Base-by-base conservation (phyloP, 2,329 filamentous ascomycete genomes). In the Tolypocladium tropicale region DNA sequence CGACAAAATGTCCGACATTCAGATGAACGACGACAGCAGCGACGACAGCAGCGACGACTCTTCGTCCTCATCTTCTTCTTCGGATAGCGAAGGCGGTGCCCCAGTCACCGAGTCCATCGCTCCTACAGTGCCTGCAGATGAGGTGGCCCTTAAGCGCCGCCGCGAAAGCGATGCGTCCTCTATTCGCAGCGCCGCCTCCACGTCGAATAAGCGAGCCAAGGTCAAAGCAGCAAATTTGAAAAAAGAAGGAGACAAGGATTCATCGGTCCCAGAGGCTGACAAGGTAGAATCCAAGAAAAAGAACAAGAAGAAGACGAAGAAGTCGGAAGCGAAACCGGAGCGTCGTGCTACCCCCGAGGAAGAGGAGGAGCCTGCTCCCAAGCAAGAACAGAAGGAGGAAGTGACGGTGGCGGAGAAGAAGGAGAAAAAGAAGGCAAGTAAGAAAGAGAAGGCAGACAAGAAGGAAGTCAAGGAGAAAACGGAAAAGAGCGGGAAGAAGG, bases 241-340 rank as follows among this genome's bases (percentile, higher is more conserved):
- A 51, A 58, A 63, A 55, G 46, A 52, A 10, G 58, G 60, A 28
- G 53, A 56, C 34, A 46, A 55, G 36, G 28, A 43, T 9, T 36
- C 53, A 3, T 36, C 53, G 2, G 43, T 37, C 23, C 30, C 43
- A 7, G 23, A 48, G 43, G 16, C 28, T 32, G 34, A 34, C 2
- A 33, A 56, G 41, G 39, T 30, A 16, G 53, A 59, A 37, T 62
- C 65, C 51, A 63, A 63, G 57, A 67, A 66, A 61, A 65, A 6
- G 21, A 23, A 53, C n/a, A 43, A 49, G 6, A 43, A 39, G 36
- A 54, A 57, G 37, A 25, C 46, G 46, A 48, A 61, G 56, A 71
- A 69, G 62, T 62, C 68, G 11, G 65, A 68, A 57, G 73, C 70
- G 62, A 73, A 69, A 62, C 65, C 66, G 39, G 71, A 71, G 62